phyloP scores from a whole-genome alignment of 2,329 filamentous ascomycete genomes.

The Stachybotrys elegans region DNA sequence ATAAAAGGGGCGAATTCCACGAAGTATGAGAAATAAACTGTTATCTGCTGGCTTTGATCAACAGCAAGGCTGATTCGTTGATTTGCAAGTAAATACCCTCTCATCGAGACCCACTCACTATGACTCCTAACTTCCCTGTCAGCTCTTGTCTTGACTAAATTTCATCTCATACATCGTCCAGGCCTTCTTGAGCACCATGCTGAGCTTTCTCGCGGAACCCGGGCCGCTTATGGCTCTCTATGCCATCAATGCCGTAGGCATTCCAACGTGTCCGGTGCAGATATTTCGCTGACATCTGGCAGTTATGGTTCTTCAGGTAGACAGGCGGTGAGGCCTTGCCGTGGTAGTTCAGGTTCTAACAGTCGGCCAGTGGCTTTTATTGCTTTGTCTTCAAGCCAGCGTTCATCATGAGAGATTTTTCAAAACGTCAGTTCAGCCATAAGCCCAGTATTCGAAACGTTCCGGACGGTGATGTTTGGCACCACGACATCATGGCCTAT shows the following conservation, averaged over 20 bases:
- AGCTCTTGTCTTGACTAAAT: too few species aligned
- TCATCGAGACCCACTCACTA: too few species aligned
- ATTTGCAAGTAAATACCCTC: too few species aligned
- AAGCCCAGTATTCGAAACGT: slow-evolving; percentile 7
- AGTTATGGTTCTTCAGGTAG: neutral
- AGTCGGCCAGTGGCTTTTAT: slow-evolving; percentile 11
- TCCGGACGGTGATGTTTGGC: slow-evolving; percentile 14
- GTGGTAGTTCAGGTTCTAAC: neutral
- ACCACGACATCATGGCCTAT: slow-evolving; percentile 19
- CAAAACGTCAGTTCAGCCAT: slow-evolving; percentile 7
- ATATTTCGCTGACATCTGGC: neutral
- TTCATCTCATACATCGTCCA: too few species aligned
- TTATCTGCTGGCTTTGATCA: too few species aligned
- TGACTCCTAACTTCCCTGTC: too few species aligned
- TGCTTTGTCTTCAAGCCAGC: slow-evolving; percentile 13
- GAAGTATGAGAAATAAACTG: too few species aligned
- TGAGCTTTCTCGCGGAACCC: neutral
- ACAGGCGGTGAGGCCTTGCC: neutral
- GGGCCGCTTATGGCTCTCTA: slow-evolving; percentile 11
- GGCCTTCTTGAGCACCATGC: too few species aligned
- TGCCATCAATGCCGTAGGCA: slow-evolving; percentile 14
- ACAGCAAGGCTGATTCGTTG: too few species aligned
- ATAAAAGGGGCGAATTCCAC: too few species aligned
- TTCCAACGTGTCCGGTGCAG: neutral
- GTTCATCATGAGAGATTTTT: slow-evolving; percentile 13